A percentile compares a stretch with the other conserved stretches of the same genome.
These are phyloP conservation scores for Mycena pura DNA, from an alignment of 768 basidiomycete species.

Conservation along the genomic window DNA sequence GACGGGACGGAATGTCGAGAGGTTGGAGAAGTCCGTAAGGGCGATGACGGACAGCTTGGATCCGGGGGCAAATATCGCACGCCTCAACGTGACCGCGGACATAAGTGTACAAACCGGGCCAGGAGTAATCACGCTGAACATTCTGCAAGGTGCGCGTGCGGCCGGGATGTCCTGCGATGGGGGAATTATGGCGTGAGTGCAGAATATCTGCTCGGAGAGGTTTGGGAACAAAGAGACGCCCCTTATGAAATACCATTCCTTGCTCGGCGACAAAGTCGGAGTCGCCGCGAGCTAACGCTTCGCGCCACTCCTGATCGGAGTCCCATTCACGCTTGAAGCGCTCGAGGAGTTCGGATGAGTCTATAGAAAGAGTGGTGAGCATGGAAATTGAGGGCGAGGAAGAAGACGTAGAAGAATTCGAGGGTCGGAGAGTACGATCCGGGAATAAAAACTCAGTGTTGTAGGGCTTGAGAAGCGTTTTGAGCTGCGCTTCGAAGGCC, in stretches of 20 bases:
- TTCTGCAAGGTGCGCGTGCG: conserved; percentile 37
- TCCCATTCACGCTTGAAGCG: conserved; percentile 24
- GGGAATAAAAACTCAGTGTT: conserved; percentile 15
- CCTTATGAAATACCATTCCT: conserved; percentile 33
- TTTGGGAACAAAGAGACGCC: conserved; percentile 39
- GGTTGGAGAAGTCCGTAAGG: conserved; percentile 45
- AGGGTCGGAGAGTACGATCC: neutral
- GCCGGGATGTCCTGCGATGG: conserved; percentile 50
- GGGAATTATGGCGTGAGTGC: conserved; percentile 42
- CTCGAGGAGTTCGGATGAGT: conserved; percentile 26
- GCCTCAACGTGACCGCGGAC: conserved; percentile 37
- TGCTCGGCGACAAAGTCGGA: conserved; percentile 11
- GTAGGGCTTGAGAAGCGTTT: conserved; percentile 16
- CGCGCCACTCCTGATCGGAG: conserved; percentile 24
- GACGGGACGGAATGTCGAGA: conserved; percentile 41
- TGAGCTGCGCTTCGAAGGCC: conserved; percentile 17
- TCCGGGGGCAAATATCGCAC: conserved; percentile 42
- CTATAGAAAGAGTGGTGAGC: conserved; percentile 28
- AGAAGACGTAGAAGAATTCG: neutral
- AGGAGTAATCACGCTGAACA: conserved; percentile 45
- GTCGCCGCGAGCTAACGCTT: conserved; percentile 11
- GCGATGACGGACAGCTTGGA: conserved; percentile 40
- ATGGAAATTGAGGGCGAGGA: conserved; percentile 14
- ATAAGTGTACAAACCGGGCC: conserved; percentile 40
- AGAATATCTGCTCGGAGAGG: conserved; percentile 39